Base-by-base conservation (phyloP, 768 basidiomycete genomes). In the Podaxis pistillaris region DNA sequence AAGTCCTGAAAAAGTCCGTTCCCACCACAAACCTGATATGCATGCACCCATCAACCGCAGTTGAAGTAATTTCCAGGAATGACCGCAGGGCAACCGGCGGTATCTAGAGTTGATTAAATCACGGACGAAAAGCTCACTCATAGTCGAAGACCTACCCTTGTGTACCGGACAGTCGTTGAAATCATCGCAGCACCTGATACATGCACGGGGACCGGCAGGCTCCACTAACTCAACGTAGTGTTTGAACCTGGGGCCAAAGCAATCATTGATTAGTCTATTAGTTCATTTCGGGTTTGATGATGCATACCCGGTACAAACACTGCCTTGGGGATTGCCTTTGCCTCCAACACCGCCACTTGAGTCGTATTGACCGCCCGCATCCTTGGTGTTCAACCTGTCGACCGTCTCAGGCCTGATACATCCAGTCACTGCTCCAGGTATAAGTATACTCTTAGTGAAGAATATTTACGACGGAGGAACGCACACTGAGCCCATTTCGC, bases 211-310 rank as follows among this genome's bases (percentile, higher is more conserved):
- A 13, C 73, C 81, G 37, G 71, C 72, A 22, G 83, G 84, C 64
- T 86, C 84, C 19, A 86, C 77, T 28, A 85, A 74, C 65, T 86
- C 83, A 38, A 85, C 83, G 64, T 84, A 85, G 68, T 84, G 83
- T 22, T 85, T 83, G 68, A 83, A 85, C 3, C 81, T 81, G 46
- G 9, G 46, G 13, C 8, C 40, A 37, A 26, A 19, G 36, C 26
- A 8, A 53, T 60, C 12, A 40, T 4, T 30, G 6, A 44, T 30
- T 46, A 62, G 50, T 13, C 49, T 19, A n/a, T 50, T 12, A 3
- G 1, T 24, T 28, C 24, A 28, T 22, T 22, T 24, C 12, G 50
- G 28, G 44, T 19, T 54, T 28, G 9, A 19, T n/a, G 41, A 12
- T 17, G 71, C 74, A 46, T 60, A 81, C 79, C 83, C 83, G 17